Percentiles rank a stretch among this genome's conserved stretches.
Conservation (phyloP, 805 yeast genomes). For the Clavispora asparagi region DNA sequence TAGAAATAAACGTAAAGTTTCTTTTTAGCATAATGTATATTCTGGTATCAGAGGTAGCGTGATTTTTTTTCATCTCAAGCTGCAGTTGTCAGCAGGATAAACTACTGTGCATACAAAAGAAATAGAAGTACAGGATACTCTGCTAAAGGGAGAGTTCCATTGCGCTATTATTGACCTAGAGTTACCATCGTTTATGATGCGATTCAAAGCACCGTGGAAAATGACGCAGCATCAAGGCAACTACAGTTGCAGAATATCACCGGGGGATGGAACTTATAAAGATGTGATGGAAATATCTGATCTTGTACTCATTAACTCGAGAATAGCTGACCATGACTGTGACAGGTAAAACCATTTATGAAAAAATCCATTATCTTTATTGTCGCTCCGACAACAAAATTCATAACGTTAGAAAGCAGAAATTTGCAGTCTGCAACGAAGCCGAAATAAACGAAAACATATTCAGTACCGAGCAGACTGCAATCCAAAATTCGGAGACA, state of each 20-base stretch:
- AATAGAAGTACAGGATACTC: not conserved
- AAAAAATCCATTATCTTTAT: slow-evolving; percentile 23
- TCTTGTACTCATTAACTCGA: not conserved
- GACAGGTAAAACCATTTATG: slow-evolving; percentile 20
- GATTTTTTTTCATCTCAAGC: not conserved
- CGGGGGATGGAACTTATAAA: not conserved
- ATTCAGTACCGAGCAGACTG: not conserved
- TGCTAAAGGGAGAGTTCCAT: not conserved
- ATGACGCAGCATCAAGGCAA: not conserved
- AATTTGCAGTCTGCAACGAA: slow-evolving; percentile 1
- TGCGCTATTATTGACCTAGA: not conserved
- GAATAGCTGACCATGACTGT: slow-evolving; percentile 10
- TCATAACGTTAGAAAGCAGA: slow-evolving; percentile 11
- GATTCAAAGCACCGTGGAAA: not conserved
- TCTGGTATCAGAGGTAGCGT: not conserved
- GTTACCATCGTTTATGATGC: not conserved
- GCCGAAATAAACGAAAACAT: not conserved
- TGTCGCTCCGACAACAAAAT: slow-evolving; percentile 16
- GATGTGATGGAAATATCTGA: not conserved
- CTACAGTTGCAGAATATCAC: not conserved
- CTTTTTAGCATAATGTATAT: not conserved
- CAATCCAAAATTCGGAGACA: not conserved
- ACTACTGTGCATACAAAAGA: not conserved
- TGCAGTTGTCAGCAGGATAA: not conserved
- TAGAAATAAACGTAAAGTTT: not conserved